Evolutionary conservation across 352 stramenopile genomes (phyloP), one percentile per base, ranked within the genome.

Genomic region (Pythium vanterpoolii): DNA sequence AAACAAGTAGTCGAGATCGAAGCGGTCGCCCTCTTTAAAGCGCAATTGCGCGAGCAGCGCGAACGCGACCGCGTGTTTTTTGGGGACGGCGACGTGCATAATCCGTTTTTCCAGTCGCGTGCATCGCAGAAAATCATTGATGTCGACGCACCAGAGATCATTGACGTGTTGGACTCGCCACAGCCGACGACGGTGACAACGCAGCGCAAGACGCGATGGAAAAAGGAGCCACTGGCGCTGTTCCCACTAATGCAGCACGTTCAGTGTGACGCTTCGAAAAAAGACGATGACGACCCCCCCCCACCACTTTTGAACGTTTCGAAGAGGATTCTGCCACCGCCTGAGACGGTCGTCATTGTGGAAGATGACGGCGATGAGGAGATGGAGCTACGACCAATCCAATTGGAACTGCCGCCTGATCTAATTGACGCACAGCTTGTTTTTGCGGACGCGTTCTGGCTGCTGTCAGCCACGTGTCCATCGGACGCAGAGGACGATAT

Each of bases 41-140:
- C 89, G 38, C 71, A 92, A 34, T 60, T 90, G 40, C 73, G 77
- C 2, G 67, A 82, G 54, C 76, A 77, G 21, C 79, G 83, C 5
- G 83, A 92, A 48, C 83, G 84, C 18, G 83, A 92, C 58, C 56
- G 81, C 18, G 78, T 70, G 23, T 92, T 90, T 52, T 92, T 89
- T 40, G 72, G 64, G n/a, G 76, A 74, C 10, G 52, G 59, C 5
- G 77, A 77, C 27, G 69, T 56, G 2, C 54, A 74, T 11, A 90
- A 89, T 28, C 77, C 83, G 14, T 92, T 92, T 49, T 92, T 92
- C 53, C 70, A 88, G 31, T 64, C 73, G 8, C 76, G 65, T 9
- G 3, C 46, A 21, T 34, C 64, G 28, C 38, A 66, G 33, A 64
- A 71, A 13, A 27, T 56, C 26, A 66, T 64, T 14, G 68, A 72